Conservation (phyloP, 73 alveolate species). For the Urostyla sp. region DNA sequence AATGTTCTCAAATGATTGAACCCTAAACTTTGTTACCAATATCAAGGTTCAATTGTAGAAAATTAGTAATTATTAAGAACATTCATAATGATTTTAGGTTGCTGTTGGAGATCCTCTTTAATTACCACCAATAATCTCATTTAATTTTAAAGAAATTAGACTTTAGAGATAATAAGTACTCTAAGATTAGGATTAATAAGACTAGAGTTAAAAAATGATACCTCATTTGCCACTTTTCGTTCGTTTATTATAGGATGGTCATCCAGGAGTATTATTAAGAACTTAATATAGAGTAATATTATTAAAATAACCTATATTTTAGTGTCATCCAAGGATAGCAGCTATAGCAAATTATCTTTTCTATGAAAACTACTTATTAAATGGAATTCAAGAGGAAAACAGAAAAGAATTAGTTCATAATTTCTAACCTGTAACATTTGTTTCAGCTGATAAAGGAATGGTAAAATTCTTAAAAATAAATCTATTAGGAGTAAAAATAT, state of each 20-base stretch:
- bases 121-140: slow-evolving; percentile 70
- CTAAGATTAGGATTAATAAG: slow-evolving; percentile 33
- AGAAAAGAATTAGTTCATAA: slow-evolving; percentile 54
- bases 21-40: slow-evolving; percentile 65
- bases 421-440: slow-evolving; percentile 68
- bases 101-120: slow-evolving; percentile 78
- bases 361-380: slow-evolving; percentile 59
- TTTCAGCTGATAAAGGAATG: slow-evolving; percentile 68
- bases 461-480: background rate
- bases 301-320: background rate
- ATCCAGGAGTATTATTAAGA: slow-evolving; percentile 52
- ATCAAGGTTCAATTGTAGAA: slow-evolving; percentile 63
- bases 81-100: background rate
- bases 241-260: slow-evolving; percentile 44
- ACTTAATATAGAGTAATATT: slow-evolving; percentile 65
- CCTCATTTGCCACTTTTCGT: slow-evolving; percentile 66
- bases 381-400: slow-evolving; percentile 59
- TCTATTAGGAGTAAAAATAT: slow-evolving; percentile 34
- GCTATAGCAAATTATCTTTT: slow-evolving; percentile 63
- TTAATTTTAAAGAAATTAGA: slow-evolving; percentile 46
- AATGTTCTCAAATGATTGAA: slow-evolving; percentile 75
- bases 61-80: slow-evolving; percentile 22
- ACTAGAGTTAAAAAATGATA: background rate
- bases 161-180: slow-evolving; percentile 14
- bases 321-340: slow-evolving; percentile 77